Percentiles rank a stretch among this genome's conserved stretches.
Conservation (phyloP, 2,329 filamentous ascomycete genomes). For the Pseudopyricularia javanii region DNA sequence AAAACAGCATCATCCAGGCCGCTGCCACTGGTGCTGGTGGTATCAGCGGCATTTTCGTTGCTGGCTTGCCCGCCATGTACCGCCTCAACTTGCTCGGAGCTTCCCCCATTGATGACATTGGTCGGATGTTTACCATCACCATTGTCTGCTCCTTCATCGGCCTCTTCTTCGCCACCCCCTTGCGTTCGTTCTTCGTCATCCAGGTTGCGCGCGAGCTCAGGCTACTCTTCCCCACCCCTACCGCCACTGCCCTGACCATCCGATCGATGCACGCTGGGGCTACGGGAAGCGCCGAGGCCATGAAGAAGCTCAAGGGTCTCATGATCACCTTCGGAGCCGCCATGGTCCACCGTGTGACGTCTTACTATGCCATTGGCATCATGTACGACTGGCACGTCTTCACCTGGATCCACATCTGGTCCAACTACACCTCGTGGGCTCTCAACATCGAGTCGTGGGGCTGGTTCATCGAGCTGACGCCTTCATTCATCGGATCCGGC, state of each 20-base stretch:
- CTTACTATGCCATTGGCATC: constrained; percentile 46
- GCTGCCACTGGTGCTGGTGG: constrained; percentile 47
- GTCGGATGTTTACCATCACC: constrained; percentile 45
- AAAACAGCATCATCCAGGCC: constrained; percentile 49
- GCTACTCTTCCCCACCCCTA: constrained; percentile 45
- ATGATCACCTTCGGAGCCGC: constrained; percentile 35
- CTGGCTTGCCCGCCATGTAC: constrained; percentile 48
- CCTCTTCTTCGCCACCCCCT: constrained; percentile 48
- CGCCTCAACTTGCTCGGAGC: constrained; percentile 37
- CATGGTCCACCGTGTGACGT: constrained; percentile 39
- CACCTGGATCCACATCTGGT: constrained; percentile 43
- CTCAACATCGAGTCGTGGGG: constrained; percentile 45
- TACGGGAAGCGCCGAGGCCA: constrained; percentile 35
- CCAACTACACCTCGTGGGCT: constrained; percentile 33
- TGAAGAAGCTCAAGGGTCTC: constrained; percentile 44
- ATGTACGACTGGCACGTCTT: constrained; percentile 46
- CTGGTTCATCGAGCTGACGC: constrained; percentile 44
- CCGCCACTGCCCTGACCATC: constrained; percentile 49
- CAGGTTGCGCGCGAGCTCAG: constrained; percentile 43
- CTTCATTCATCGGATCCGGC: constrained; percentile 45
- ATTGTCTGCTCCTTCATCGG: constrained; percentile 53
- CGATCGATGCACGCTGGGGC: constrained; percentile 48
- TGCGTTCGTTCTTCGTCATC: constrained; percentile 58
- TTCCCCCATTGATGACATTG: constrained; percentile 42
- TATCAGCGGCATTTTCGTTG: constrained; percentile 43